These are phyloP conservation scores for Martiniozyma asiatica DNA, from an alignment of 1,139 yeast genomes.

Conservation along the genomic window DNA sequence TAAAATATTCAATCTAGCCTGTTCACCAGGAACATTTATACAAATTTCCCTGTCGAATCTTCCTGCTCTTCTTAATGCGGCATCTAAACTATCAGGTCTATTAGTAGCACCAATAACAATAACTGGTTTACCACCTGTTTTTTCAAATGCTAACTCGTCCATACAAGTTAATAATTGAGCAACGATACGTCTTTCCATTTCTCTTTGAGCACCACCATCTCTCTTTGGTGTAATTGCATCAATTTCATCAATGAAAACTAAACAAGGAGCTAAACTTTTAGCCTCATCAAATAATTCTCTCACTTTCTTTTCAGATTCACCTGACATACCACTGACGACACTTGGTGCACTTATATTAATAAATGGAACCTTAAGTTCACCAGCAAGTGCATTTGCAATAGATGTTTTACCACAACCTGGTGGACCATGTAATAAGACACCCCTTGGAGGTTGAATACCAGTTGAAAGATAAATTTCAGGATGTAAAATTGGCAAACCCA, in stretches of 20 bases:
- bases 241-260: slow-evolving; percentile 87
- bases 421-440: slow-evolving; percentile 90
- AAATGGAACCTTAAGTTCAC: slow-evolving; percentile 88
- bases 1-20: slow-evolving; percentile 65
- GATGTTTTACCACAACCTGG: slow-evolving; percentile 99
- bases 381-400: slow-evolving; percentile 91
- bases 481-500: slow-evolving; percentile 84
- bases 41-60: slow-evolving; percentile 92
- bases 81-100: slow-evolving; percentile 95
- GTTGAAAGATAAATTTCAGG: slow-evolving; percentile 83
- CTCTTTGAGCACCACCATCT: slow-evolving; percentile 96
- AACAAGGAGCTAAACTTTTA: slow-evolving; percentile 76
- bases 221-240: slow-evolving; percentile 98
- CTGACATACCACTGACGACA: slow-evolving; percentile 99
- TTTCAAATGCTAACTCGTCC: slow-evolving; percentile 82
- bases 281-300: slow-evolving; percentile 94
- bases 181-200: slow-evolving; percentile 95
- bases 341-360: slow-evolving; percentile 90
- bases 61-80: slow-evolving; percentile 95
- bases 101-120: slow-evolving; percentile 97
- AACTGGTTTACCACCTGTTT: slow-evolving; percentile 87
- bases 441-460: slow-evolving; percentile 96
- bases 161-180: slow-evolving; percentile 89
- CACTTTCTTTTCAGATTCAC: slow-evolving; percentile 89
- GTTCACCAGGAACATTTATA: slow-evolving; percentile 77